Evolutionary conservation across 176 grass and related monocot species (phyloP).

Genomic region (Aegilops tauschii): DNA sequence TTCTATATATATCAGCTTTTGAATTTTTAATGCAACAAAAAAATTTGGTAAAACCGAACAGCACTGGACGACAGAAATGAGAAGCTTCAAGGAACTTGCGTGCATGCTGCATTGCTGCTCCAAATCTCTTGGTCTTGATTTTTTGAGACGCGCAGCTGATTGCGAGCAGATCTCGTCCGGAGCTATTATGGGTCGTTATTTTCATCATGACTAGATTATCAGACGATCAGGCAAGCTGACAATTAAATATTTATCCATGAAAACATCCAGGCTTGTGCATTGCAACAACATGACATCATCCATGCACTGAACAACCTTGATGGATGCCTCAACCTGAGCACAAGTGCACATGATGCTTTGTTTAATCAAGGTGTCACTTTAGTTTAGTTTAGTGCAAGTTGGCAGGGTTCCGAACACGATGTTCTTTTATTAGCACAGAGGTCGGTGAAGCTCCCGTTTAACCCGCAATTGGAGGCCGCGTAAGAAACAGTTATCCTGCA

Average conservation of each 20-base stretch:
- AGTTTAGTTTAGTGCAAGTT: constrained; percentile 9
- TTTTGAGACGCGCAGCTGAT: constrained; percentile 29
- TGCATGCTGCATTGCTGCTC: not conserved
- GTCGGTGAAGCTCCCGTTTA: not conserved
- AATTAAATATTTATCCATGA: not conserved
- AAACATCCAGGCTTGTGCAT: constrained; percentile 4
- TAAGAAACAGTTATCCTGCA: not conserved
- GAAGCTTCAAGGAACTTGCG: constrained; percentile 36
- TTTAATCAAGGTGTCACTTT: not conserved
- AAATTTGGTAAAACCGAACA: not conserved
- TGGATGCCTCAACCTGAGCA: not conserved
- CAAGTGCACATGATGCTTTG: not conserved
- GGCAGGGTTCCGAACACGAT: not conserved
- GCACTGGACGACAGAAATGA: not conserved
- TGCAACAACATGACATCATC: not conserved
- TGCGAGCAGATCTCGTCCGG: constrained; percentile 7
- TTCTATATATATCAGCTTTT: no score
- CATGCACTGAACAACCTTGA: not conserved
- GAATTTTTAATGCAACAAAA: not conserved
- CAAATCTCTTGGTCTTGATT: constrained; percentile 13
- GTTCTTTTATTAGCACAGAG: constrained; percentile 3
- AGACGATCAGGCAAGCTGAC: not conserved
- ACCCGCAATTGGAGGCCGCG: not conserved
- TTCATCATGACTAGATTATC: not conserved
- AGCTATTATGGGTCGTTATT: not conserved